These are phyloP conservation scores for Diaporthe citriasiana DNA, from an alignment of 2,329 filamentous ascomycete species.

Conservation along the genomic window DNA sequence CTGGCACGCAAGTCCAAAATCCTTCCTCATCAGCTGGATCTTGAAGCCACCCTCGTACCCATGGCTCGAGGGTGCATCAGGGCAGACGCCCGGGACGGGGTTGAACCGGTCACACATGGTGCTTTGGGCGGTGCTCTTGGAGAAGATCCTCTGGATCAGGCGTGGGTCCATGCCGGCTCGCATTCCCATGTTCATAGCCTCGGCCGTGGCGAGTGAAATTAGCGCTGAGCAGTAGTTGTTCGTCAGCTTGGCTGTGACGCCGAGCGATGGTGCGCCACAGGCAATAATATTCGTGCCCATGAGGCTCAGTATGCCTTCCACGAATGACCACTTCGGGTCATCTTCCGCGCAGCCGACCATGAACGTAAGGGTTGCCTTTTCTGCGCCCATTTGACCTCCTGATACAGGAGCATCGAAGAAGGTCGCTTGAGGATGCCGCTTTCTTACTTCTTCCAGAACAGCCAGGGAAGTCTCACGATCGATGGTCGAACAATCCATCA, in stretches of 20 bases:
- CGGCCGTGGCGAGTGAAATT: slow-evolving; percentile 70
- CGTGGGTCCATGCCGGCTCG: slow-evolving; percentile 56
- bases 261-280: slow-evolving; percentile 68
- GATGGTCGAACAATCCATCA: slow-evolving; percentile 81
- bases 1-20: slow-evolving; percentile 68
- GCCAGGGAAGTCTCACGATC: slow-evolving; percentile 71
- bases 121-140: slow-evolving; percentile 50
- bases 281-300: slow-evolving; percentile 69
- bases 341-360: slow-evolving; percentile 51
- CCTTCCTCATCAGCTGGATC: slow-evolving; percentile 72
- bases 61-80: slow-evolving; percentile 49
- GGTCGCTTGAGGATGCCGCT: slow-evolving; percentile 37
- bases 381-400: slow-evolving; percentile 49
- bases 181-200: slow-evolving; percentile 74
- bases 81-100: slow-evolving; percentile 52
- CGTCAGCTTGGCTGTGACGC: slow-evolving; percentile 70
- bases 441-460: slow-evolving; percentile 40
- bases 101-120: slow-evolving; percentile 51
- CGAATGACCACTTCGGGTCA: slow-evolving; percentile 56
- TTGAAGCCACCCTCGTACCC: slow-evolving; percentile 66
- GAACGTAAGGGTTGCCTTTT: slow-evolving; percentile 50
- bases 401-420: slow-evolving; percentile 54
- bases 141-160: slow-evolving; percentile 61
- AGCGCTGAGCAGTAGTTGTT: slow-evolving; percentile 74
- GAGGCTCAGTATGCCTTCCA: slow-evolving; percentile 60